A percentile compares a stretch with the other conserved stretches of the same genome.
phyloP scores from a whole-genome alignment of 2,329 filamentous ascomycete species.

The Penicillium palitans region DNA sequence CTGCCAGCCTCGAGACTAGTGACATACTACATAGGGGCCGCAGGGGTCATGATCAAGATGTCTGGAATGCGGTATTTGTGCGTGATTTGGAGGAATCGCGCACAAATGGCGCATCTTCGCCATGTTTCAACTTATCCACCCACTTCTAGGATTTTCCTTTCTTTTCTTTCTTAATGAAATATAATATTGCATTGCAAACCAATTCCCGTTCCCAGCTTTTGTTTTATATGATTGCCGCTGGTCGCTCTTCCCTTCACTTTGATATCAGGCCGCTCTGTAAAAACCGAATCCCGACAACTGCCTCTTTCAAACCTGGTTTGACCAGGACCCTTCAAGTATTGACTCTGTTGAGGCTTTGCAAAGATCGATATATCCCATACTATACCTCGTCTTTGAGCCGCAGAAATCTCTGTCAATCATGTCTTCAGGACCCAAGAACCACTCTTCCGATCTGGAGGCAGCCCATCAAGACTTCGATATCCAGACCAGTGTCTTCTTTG shows the following conservation, averaged over 20 bases:
- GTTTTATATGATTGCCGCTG: not conserved
- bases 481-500: conserved; percentile 41
- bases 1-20: not conserved
- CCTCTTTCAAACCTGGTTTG: not conserved
- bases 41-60: conserved; percentile 14
- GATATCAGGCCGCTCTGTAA: not conserved
- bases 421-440: conserved; percentile 14
- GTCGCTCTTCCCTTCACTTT: not conserved
- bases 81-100: conserved; percentile 30
- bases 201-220: not conserved
- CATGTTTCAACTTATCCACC: conserved; percentile 13
- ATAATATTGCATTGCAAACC: not conserved
- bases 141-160: conserved; percentile 18
- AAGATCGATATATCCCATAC: not conserved
- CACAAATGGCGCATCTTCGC: conserved; percentile 36
- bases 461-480: not conserved
- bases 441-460: conserved; percentile 14
- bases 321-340: not conserved
- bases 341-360: not conserved
- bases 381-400: not conserved
- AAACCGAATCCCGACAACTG: not conserved
- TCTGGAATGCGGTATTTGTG: conserved; percentile 40
- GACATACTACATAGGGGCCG: conserved; percentile 13
- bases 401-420: conserved; percentile 16
- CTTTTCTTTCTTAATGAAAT: conserved; percentile 8